phyloP scores from a whole-genome alignment of 495 filamentous ascomycete genomes.

The Friedmanniomyces endolithicus region DNA sequence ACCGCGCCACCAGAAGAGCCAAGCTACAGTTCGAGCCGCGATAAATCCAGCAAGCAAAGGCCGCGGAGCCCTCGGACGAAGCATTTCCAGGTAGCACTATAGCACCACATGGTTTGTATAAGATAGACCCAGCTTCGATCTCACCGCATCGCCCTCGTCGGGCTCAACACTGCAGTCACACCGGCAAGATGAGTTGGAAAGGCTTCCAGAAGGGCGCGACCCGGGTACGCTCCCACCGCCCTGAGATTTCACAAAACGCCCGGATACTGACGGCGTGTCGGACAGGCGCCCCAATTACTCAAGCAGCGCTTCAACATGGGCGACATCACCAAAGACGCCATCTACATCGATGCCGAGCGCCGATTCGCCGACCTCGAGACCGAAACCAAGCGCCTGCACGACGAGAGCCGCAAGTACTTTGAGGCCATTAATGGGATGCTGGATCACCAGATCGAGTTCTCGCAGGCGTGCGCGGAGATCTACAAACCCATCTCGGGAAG shows the following conservation, averaged over 20 bases:
- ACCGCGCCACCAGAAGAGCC: background rate
- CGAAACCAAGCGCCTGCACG: slow-evolving; percentile 92
- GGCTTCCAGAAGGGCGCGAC: slow-evolving; percentile 82
- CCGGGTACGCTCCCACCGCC: slow-evolving; percentile 42
- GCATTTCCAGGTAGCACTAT: background rate
- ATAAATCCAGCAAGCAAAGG: background rate
- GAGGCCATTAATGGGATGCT: slow-evolving; percentile 98
- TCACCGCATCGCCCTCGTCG: background rate
- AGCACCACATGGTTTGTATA: background rate
- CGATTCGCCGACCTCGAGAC: slow-evolving; percentile 84
- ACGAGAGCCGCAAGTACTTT: slow-evolving; percentile 91
- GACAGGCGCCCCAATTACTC: slow-evolving; percentile 77
- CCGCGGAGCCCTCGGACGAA: background rate
- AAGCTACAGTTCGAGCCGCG: background rate
- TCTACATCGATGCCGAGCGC: slow-evolving; percentile 89
- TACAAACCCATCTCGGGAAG: slow-evolving; percentile 97
- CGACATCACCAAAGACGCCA: slow-evolving; percentile 82
- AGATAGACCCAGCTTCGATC: background rate
- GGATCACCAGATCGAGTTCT: slow-evolving; percentile 95
- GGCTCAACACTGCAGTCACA: background rate
- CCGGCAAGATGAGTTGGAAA: slow-evolving; percentile 75
- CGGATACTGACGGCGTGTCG: background rate
- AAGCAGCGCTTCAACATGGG: slow-evolving; percentile 87
- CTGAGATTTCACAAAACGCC: background rate
- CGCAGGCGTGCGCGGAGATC: slow-evolving; percentile 83